Evolutionary conservation across 108 stramenopile genomes (phyloP), one percentile per base, ranked within the genome.

Genomic region (Pseudonitzschia delicatissima): DNA sequence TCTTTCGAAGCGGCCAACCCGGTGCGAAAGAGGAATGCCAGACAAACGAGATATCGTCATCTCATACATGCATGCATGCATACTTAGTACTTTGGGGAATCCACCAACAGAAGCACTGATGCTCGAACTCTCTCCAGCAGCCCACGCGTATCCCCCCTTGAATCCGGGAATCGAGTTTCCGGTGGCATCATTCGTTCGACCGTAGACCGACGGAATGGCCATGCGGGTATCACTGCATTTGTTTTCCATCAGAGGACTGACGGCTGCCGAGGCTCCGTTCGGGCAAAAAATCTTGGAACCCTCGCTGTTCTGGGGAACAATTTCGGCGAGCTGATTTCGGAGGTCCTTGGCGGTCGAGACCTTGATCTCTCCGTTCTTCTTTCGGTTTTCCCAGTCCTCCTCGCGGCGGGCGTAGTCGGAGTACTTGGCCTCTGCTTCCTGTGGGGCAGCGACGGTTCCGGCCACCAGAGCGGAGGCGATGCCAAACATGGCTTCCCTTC

Each of bases 231-330:
- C 92, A 1, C 87, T 81, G 61, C 92, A 93, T 60, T 88, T 90
- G 57, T 93, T 93, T 63, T 93, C 92, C 92, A 93, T 93, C 65
- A 93, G 33, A 0, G 92, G 88, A 36, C 76, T 78, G 15, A 93
- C 92, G 32, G 80, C 78, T 2, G 88, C 76, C 15, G 77, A 73
- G 3, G 83, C 71, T 45, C 92, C 92, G 55, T 93, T 93, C 32
- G 92, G 92, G 76, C 92, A 93, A 71, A 93, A 93, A 11, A 90
- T 84, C 69, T 82, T 82, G 2, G 86, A 81, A 9, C 78, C 66
- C 33, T 85, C 84, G 39, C 37, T 66, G 58, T 93, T 93, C 81
- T 76, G 71, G 12, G 92, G 92, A 7, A 73, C 92, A 51, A 93
- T 88, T 50, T 93, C 88, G 0, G 77, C 76, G 3, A 93, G 80